Evolutionary conservation across 805 yeast genomes (phyloP).

Genomic region (Yarrowia osloensis): DNA sequence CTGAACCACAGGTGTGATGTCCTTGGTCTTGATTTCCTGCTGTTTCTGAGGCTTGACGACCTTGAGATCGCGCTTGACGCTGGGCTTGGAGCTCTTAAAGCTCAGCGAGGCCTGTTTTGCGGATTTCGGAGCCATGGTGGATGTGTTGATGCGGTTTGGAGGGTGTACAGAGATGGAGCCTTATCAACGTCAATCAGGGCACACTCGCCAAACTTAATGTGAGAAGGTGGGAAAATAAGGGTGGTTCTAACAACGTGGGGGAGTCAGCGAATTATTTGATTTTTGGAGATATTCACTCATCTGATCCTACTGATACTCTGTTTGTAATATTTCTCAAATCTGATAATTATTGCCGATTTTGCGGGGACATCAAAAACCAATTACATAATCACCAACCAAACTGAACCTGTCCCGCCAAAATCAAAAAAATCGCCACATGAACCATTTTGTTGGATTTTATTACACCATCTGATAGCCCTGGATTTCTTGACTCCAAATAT

Average conservation of each 20-base stretch:
- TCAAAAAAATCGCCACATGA: too few relatives aligned
- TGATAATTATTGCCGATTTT: too few relatives aligned
- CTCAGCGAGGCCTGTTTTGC: constrained; percentile 3
- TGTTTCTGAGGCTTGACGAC: not conserved
- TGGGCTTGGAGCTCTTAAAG: constrained; percentile 7
- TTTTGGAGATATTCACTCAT: too few relatives aligned
- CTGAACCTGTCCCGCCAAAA: too few relatives aligned
- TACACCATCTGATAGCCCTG: not conserved
- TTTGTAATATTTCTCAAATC: too few relatives aligned
- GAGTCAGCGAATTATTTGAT: too few relatives aligned
- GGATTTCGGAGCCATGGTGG: not conserved
- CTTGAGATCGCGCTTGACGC: not conserved
- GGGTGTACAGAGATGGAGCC: not conserved
- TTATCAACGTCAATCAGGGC: constrained; percentile 13
- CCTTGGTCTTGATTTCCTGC: not conserved
- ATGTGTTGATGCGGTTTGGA: not conserved
- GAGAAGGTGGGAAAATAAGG: not conserved
- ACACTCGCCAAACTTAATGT: not conserved
- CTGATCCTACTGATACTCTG: too few relatives aligned
- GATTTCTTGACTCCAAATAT: not conserved
- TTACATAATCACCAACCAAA: too few relatives aligned
- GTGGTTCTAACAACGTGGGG: too few relatives aligned
- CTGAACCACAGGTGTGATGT: not conserved
- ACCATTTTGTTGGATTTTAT: too few relatives aligned
- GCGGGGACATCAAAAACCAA: too few relatives aligned